Percentiles rank a stretch among this genome's conserved stretches.
Evolutionary conservation across 139 green algal genomes (phyloP).

Genomic region (Tetraselmis chui): DNA sequence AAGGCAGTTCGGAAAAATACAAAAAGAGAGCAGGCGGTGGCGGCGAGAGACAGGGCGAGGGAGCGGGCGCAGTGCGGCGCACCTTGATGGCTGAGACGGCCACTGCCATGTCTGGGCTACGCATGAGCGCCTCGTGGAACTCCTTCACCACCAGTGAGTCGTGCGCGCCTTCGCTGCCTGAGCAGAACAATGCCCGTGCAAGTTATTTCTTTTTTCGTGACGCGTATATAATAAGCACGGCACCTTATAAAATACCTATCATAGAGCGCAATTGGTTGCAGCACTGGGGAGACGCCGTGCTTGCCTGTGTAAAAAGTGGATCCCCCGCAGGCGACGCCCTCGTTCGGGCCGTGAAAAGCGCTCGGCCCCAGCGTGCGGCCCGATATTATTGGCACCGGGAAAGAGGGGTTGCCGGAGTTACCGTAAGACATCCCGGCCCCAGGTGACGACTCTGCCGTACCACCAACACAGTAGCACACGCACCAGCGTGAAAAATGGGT

Average conservation of each 20-base stretch:
- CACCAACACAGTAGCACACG: too few relatives aligned
- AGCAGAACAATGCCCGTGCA: too few relatives aligned
- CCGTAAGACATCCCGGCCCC: too few relatives aligned
- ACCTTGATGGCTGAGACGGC: conserved; percentile 79
- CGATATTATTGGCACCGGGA: not conserved
- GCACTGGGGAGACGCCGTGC: too few relatives aligned
- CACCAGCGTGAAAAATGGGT: too few relatives aligned
- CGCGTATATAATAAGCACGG: too few relatives aligned
- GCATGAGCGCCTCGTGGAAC: conserved; percentile 60
- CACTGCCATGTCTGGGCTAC: conserved; percentile 67
- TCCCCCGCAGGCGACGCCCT: not conserved
- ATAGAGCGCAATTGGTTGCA: too few relatives aligned
- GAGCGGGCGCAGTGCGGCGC: not conserved
- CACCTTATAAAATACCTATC: too few relatives aligned
- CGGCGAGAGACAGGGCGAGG: not conserved
- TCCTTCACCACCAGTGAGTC: conserved; percentile 46
- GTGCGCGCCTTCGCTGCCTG: too few relatives aligned
- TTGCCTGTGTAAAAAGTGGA: not conserved
- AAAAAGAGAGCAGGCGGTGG: not conserved
- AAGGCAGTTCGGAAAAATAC: too few relatives aligned
- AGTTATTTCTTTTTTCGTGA: too few relatives aligned
- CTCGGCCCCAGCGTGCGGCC: not conserved
- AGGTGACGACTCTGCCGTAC: too few relatives aligned
- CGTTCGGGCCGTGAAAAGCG: not conserved
- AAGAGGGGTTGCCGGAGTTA: not conserved